phyloP scores from a whole-genome alignment of 148 eudicot genomes.

The Chenopodium album region DNA sequence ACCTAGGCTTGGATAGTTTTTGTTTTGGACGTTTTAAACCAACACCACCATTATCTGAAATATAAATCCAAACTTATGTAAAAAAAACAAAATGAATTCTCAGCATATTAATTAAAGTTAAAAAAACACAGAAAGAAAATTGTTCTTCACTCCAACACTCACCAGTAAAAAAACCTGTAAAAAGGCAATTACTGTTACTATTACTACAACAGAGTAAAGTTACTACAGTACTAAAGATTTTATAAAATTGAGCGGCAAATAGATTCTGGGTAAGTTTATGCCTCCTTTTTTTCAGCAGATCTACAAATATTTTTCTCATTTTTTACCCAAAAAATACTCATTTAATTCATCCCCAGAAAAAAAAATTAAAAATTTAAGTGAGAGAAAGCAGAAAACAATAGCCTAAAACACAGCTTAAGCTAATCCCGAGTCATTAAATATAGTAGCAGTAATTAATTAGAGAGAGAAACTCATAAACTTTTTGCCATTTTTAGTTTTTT shows the following conservation, averaged over 20 bases:
- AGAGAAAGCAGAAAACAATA: not conserved
- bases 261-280: not conserved
- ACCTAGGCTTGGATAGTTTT: no score
- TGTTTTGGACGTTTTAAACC: no score
- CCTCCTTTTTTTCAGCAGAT: not conserved
- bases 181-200: not conserved
- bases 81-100: no score
- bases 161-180: not conserved
- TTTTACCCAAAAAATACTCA: not conserved
- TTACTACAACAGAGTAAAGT: not conserved
- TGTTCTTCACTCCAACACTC: not conserved
- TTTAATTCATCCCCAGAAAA: not conserved
- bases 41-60: no score
- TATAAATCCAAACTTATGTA: no score
- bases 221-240: not conserved
- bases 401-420: constrained; percentile 6
- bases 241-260: constrained; percentile 17
- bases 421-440: constrained; percentile 22
- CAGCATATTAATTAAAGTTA: no score
- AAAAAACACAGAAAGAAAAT: not conserved
- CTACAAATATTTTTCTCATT: not conserved
- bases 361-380: not conserved
- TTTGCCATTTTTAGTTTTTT: not conserved
- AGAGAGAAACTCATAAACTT: not conserved
- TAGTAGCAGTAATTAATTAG: not conserved